Conservation (phyloP, 306 rosid genomes). For the Acacia melanoxylon region DNA sequence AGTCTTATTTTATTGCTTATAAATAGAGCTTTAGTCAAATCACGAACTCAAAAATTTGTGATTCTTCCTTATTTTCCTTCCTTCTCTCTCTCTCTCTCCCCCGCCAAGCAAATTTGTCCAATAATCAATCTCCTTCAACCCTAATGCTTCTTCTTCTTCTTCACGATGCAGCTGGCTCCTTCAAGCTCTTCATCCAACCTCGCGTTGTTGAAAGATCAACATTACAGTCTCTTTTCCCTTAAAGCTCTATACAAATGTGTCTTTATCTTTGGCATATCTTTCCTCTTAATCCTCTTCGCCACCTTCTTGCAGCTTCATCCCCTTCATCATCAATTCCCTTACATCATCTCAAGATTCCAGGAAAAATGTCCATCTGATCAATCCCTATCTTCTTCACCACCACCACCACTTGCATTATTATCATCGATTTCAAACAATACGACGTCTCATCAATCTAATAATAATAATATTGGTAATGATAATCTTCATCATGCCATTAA, state of each 20-base stretch:
- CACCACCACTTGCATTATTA: not conserved
- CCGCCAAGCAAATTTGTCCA: not conserved
- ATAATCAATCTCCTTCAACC: not conserved
- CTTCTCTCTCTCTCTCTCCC: not conserved
- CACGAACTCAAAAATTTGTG: not conserved
- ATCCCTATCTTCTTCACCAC: not conserved
- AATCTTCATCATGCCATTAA: constrained; percentile 19
- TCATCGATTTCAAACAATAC: not conserved
- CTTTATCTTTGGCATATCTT: constrained; percentile 28
- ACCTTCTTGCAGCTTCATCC: constrained; percentile 17
- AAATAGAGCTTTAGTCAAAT: not conserved
- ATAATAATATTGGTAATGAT: too few species aligned
- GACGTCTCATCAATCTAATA: not conserved
- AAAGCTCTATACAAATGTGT: constrained; percentile 31
- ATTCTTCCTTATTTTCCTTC: not conserved
- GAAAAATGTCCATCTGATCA: constrained; percentile 16
- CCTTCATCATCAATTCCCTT: constrained; percentile 28
- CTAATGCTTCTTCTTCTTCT: not conserved
- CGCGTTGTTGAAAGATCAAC: not conserved
- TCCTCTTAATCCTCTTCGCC: constrained; percentile 34
- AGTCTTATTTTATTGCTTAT: not conserved
- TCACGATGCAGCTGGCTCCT: constrained; percentile 30
- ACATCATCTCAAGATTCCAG: constrained; percentile 28
- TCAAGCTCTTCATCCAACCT: not conserved
- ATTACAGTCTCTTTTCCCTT: not conserved